Evolutionary conservation across 345 rosid genomes (phyloP).

Genomic region (Eucalyptus globulus): DNA sequence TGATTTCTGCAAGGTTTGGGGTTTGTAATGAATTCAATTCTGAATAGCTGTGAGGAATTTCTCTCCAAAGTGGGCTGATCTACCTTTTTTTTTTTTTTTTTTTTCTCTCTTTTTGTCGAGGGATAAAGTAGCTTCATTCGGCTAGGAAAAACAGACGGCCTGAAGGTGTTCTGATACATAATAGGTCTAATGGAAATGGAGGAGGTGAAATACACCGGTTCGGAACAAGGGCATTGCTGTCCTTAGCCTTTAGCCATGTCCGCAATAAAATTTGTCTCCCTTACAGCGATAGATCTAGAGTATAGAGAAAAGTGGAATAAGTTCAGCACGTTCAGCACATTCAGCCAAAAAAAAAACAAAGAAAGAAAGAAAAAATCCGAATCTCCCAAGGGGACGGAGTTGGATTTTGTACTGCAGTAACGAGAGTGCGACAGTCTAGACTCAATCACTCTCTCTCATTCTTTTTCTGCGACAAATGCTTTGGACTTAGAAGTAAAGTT

Average conservation of each 20-base stretch:
- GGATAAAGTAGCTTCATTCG: neutral
- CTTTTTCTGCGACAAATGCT: neutral
- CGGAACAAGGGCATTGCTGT: too few relatives aligned
- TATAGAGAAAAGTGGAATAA: neutral
- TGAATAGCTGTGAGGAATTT: too few relatives aligned
- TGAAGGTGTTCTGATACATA: too few relatives aligned
- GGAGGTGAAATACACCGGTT: too few relatives aligned
- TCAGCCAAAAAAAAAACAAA: fast-evolving
- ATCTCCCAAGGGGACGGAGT: neutral
- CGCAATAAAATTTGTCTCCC: neutral
- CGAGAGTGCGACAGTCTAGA: neutral
- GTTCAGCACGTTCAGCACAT: neutral
- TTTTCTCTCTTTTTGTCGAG: too few relatives aligned
- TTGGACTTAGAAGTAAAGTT: neutral
- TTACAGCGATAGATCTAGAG: neutral
- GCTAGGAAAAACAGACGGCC: too few relatives aligned
- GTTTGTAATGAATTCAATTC: too few relatives aligned
- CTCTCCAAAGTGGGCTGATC: too few relatives aligned
- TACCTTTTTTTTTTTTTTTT: too few relatives aligned
- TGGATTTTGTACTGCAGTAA: neutral
- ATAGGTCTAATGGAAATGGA: too few relatives aligned
- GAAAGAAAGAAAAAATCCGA: neutral
- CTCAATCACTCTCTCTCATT: neutral
- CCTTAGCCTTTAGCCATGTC: too few relatives aligned
- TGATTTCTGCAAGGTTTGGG: too few relatives aligned